Conservation (phyloP, 805 yeast genomes). For the Hanseniaspora nectarophila region DNA sequence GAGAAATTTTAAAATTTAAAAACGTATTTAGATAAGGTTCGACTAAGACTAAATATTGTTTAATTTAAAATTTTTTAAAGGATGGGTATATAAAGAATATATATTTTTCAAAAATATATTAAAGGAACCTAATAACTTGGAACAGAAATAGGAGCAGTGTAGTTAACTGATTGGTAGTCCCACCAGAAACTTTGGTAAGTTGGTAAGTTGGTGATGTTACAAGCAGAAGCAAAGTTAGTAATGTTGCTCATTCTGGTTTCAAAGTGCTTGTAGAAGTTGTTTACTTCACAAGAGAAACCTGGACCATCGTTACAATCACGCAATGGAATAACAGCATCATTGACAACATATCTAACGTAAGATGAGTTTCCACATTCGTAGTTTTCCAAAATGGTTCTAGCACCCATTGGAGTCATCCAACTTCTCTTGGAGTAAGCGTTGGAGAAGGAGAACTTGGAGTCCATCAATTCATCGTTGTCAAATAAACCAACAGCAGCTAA, state of each 20-base stretch:
- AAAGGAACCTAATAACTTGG: too few species aligned
- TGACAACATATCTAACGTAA: constrained; percentile 40
- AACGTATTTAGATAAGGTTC: too few species aligned
- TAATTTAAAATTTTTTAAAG: too few species aligned
- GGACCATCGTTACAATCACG: constrained; percentile 42
- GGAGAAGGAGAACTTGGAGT: constrained; percentile 35
- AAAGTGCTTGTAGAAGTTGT: constrained; percentile 27
- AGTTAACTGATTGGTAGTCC: constrained; percentile 18
- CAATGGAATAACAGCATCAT: constrained; percentile 46
- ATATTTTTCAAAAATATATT: too few species aligned
- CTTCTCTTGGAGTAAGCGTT: constrained; percentile 37
- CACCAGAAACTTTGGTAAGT: constrained; percentile 23
- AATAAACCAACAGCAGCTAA: constrained; percentile 53
- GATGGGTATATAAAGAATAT: too few species aligned
- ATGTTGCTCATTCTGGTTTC: constrained; percentile 25
- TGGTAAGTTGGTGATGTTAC: constrained; percentile 22
- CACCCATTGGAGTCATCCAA: constrained; percentile 49
- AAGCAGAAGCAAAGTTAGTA: constrained; percentile 25
- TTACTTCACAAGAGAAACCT: constrained; percentile 37
- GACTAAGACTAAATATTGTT: too few species aligned
- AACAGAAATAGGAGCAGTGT: constrained; percentile 20
- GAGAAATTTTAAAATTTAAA: too few species aligned
- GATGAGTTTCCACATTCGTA: constrained; percentile 31
- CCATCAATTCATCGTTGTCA: constrained; percentile 30
- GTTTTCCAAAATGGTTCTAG: constrained; percentile 40